These are phyloP conservation scores for Teratosphaeria pseudoeucalypti DNA, from an alignment of 2,329 filamentous ascomycete species.

Conservation along the genomic window DNA sequence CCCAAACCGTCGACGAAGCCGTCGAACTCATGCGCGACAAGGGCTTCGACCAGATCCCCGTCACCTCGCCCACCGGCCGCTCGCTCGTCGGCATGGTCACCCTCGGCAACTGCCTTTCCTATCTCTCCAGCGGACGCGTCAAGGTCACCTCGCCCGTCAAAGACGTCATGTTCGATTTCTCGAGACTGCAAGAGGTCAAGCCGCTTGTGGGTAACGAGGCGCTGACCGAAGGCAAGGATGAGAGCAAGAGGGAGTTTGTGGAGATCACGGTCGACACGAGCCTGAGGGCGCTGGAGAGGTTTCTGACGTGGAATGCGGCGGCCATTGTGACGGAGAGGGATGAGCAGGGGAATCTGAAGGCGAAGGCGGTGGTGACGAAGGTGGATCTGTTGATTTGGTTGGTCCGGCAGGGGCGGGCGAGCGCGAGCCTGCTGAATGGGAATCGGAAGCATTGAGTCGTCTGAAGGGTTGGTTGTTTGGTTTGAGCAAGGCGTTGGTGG, in stretches of 20 bases:
- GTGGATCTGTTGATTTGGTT: constrained; percentile 91
- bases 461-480: background rate
- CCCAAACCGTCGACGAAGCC: constrained; percentile 67
- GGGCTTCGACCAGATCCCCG: constrained; percentile 93
- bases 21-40: constrained; percentile 98
- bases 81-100: constrained; percentile 82
- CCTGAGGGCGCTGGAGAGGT: constrained; percentile 71
- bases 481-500: background rate
- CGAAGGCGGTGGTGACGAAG: constrained; percentile 87
- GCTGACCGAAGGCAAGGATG: constrained; percentile 12
- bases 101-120: constrained; percentile 84
- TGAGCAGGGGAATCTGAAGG: constrained; percentile 51
- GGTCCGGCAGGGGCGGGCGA: constrained; percentile 49
- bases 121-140: constrained; percentile 75
- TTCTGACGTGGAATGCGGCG: constrained; percentile 96
- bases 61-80: constrained; percentile 58
- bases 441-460: background rate
- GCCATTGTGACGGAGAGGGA: constrained; percentile 80
- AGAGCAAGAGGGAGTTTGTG: constrained; percentile 57
- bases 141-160: constrained; percentile 62
- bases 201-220: constrained; percentile 52
- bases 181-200: constrained; percentile 73
- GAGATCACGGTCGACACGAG: constrained; percentile 90
- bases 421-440: background rate
- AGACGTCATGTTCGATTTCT: constrained; percentile 96